phyloP scores from a whole-genome alignment of 2,329 filamentous ascomycete species.

The Gnomoniopsis sp. region DNA sequence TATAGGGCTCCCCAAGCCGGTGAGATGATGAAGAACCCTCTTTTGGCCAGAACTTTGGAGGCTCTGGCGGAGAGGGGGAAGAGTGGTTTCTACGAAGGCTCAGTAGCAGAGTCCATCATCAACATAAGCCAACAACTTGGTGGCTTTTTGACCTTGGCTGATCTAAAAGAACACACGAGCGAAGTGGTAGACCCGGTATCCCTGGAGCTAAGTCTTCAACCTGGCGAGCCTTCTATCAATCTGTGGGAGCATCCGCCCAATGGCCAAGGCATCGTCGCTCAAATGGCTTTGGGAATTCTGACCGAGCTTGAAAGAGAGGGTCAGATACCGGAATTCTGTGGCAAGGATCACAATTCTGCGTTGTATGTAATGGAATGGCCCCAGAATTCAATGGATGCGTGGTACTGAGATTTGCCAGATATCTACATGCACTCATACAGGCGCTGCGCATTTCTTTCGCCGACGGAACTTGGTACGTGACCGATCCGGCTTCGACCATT shows the following conservation, averaged over 20 bases:
- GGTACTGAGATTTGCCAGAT: conserved; percentile 8
- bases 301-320: conserved; percentile 75
- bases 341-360: conserved; percentile 73
- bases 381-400: neutral
- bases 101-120: conserved; percentile 74
- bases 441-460: conserved; percentile 86
- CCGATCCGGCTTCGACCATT: conserved; percentile 65
- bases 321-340: conserved; percentile 65
- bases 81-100: conserved; percentile 82
- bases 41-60: conserved; percentile 75
- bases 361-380: conserved; percentile 43
- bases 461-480: conserved; percentile 83
- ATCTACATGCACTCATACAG: conserved; percentile 79
- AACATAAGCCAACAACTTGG: conserved; percentile 72
- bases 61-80: conserved; percentile 74
- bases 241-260: conserved; percentile 97
- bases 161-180: conserved; percentile 74
- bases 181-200: conserved; percentile 16
- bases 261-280: conserved; percentile 87
- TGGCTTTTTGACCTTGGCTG: conserved; percentile 72
- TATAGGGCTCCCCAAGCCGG: conserved; percentile 71
- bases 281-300: conserved; percentile 88
- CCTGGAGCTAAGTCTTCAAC: neutral
- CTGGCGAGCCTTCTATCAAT: conserved; percentile 55
- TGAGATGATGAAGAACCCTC: conserved; percentile 81